Percentiles rank a stretch among this genome's conserved stretches.
Conservation (phyloP, 768 basidiomycete genomes). For the Tephrocybe rancida region DNA sequence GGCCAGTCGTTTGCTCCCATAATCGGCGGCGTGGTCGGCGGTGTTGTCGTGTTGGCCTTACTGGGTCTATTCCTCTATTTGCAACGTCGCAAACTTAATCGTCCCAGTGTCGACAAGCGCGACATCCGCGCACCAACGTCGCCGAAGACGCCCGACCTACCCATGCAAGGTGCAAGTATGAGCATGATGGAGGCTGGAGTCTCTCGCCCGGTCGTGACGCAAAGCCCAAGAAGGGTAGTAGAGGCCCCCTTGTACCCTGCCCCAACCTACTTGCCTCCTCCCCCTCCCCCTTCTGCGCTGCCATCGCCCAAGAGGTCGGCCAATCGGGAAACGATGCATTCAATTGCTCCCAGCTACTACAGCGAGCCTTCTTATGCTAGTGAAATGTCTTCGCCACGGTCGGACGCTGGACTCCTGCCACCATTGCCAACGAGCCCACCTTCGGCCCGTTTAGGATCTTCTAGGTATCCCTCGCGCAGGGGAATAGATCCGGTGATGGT, state of each 20-base stretch:
- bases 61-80: slow-evolving; percentile 25
- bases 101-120: slow-evolving; percentile 20
- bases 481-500: slow-evolving; percentile 12
- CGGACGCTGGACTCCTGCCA: slow-evolving; percentile 28
- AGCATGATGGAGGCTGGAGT: slow-evolving; percentile 30
- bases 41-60: slow-evolving; percentile 25
- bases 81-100: slow-evolving; percentile 19
- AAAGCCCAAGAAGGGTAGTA: slow-evolving; percentile 4
- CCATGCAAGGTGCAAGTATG: slow-evolving; percentile 32
- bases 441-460: slow-evolving; percentile 11
- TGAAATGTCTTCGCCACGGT: slow-evolving; percentile 27
- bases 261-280: slow-evolving; percentile 25
- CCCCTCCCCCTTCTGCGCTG: slow-evolving; percentile 3
- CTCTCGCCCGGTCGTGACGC: not conserved
- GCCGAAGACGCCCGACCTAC: slow-evolving; percentile 32
- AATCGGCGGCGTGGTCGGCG: slow-evolving; percentile 23
- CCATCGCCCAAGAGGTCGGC: not conserved
- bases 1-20: slow-evolving; percentile 3
- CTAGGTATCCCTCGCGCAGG: slow-evolving; percentile 1
- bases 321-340: slow-evolving; percentile 24
- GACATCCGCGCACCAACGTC: slow-evolving; percentile 21
- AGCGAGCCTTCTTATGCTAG: slow-evolving; percentile 28
- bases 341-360: slow-evolving; percentile 43
- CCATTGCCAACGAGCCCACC: slow-evolving; percentile 21
- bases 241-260: slow-evolving; percentile 21